These are phyloP conservation scores for Rhazya stricta DNA, from an alignment of 257 asterid species.

Conservation along the genomic window DNA sequence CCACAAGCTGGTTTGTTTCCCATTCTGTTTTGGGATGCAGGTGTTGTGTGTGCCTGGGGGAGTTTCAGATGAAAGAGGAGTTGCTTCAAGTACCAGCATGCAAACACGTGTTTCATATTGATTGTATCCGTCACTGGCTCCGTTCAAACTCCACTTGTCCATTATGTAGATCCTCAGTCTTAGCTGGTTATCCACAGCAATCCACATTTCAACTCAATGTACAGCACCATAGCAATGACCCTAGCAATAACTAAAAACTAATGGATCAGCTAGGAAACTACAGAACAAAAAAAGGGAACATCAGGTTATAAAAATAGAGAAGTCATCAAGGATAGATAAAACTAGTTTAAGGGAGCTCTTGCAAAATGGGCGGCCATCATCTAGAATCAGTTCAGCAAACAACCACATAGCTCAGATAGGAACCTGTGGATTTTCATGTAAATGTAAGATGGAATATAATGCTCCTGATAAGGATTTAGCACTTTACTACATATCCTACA, in stretches of 20 bases:
- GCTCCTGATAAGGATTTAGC: neutral
- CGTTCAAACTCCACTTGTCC: conserved; percentile 68
- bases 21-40: conserved; percentile 23
- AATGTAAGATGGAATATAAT: neutral
- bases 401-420: neutral
- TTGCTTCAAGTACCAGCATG: conserved; percentile 53
- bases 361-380: neutral
- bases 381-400: neutral
- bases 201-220: conserved; percentile 2
- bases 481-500: neutral
- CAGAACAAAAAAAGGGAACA: neutral
- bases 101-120: conserved; percentile 63
- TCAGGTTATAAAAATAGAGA: neutral
- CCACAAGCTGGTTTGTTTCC: neutral
- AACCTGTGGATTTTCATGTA: neutral
- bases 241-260: neutral
- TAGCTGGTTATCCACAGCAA: conserved; percentile 8
- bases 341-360: neutral
- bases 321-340: neutral
- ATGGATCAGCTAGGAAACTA: neutral
- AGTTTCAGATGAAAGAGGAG: conserved; percentile 59
- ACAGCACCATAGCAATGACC: neutral
- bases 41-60: conserved; percentile 86
- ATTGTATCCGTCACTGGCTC: conserved; percentile 74
- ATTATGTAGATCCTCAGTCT: conserved; percentile 54